Evolutionary conservation across 2,329 filamentous ascomycete species (phyloP).

Genomic region (Bimuria novae-zelandiae): DNA sequence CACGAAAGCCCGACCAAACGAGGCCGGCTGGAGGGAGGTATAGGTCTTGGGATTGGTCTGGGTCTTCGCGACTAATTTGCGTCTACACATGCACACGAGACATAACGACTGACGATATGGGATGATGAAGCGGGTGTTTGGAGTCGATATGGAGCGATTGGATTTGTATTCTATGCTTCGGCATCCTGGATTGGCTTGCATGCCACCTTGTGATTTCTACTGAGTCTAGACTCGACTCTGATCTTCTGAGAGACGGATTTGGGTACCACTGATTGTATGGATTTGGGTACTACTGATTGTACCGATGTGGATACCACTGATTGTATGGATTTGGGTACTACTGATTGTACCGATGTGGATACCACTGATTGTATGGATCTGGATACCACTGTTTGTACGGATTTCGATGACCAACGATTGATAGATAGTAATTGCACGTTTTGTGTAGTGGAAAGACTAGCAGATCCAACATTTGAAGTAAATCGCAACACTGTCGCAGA

Average conservation of each 20-base stretch:
- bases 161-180: slow-evolving; percentile 9
- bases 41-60: slow-evolving; percentile 61
- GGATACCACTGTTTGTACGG: slow-evolving; percentile 5
- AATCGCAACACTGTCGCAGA: not conserved
- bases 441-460: not conserved
- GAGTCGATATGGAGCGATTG: slow-evolving; percentile 8
- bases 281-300: no score
- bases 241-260: not conserved
- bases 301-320: slow-evolving; percentile 9
- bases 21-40: slow-evolving; percentile 52
- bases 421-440: slow-evolving; percentile 19
- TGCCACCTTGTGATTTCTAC: slow-evolving; percentile 15
- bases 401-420: slow-evolving; percentile 2
- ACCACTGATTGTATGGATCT: no score
- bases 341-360: no score
- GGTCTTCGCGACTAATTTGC: slow-evolving; percentile 35
- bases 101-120: slow-evolving; percentile 13
- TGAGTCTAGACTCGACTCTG: not conserved
- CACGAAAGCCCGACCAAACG: slow-evolving; percentile 54
- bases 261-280: slow-evolving; percentile 5
- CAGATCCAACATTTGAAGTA: not conserved
- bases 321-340: slow-evolving; percentile 7
- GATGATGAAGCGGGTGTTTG: not conserved
- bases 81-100: not conserved
- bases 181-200: slow-evolving; percentile 1